Percentiles rank a stretch among this genome's conserved stretches.
Evolutionary conservation across 441 rosid genomes (phyloP).

Genomic region (Monsonia emarginata): DNA sequence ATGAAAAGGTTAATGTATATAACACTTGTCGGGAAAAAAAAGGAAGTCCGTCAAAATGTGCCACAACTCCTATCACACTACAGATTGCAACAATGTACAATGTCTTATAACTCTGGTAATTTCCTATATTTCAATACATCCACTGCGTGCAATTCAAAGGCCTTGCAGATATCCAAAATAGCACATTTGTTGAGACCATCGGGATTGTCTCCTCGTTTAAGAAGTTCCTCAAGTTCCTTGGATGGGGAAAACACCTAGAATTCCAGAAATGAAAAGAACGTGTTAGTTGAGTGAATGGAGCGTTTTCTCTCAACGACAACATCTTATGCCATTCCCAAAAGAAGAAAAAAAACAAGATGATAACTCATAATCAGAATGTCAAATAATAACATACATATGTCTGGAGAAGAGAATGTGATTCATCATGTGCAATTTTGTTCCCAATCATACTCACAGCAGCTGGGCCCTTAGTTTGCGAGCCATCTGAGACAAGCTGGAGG

Average conservation of each 20-base stretch:
- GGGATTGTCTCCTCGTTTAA: constrained; percentile 20
- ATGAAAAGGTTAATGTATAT: neutral
- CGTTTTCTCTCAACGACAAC: neutral
- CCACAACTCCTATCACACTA: neutral
- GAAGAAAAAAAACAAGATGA: neutral
- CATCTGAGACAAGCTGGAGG: constrained; percentile 55
- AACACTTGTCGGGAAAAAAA: neutral
- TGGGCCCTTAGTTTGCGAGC: constrained; percentile 26
- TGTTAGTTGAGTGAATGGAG: neutral
- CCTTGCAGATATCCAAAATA: constrained; percentile 47
- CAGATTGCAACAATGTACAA: neutral
- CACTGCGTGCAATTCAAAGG: constrained; percentile 35
- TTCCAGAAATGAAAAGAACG: neutral
- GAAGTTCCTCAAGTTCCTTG: constrained; percentile 41
- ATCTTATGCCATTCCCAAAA: neutral
- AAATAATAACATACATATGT: constrained; percentile 39
- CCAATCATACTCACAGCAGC: constrained; percentile 16
- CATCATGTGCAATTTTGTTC: constrained; percentile 19
- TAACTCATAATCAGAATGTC: neutral
- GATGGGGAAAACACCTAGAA: constrained; percentile 59
- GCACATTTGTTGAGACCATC: constrained; percentile 38
- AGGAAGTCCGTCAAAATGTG: neutral
- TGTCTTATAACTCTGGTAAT: constrained; percentile 19
- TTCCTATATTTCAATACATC: constrained; percentile 57
- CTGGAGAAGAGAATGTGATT: constrained; percentile 16